Base-by-base conservation (phyloP, 345 rosid genomes). In the Eutrema yunnanense region DNA sequence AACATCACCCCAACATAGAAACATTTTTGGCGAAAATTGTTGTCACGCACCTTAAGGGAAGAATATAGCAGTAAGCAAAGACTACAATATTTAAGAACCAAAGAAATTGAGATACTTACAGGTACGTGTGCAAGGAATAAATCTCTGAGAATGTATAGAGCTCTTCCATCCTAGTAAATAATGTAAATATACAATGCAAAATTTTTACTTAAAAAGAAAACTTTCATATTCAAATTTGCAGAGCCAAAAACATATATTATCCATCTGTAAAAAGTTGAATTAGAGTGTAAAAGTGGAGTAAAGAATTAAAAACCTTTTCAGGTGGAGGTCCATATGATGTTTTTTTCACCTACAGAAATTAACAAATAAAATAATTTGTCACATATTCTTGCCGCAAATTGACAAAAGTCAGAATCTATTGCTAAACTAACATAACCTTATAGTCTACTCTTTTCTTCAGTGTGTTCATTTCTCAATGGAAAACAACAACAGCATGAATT, bases 1-100 rank as follows among this genome's bases (percentile, higher is more conserved):
- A 94, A 70, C 98, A 94, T 94, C 47, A 94, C 97, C 46, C 88
- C 96, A 73, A 89, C 98, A 83, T 94, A 94, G 53, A 89, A 76
- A 79, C 98, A 89, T 82, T 94, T 94, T 63, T 86, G 96, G 47
- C 84, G 96, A 72, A 88, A 88, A 80, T 89, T 91, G 72, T 86
- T 81, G 63, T 67, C 63, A 47, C 49, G 78, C 63, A 91, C 95
- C 98, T 91, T 60, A 49, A 66, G 49, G 54, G 32, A 60, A 32
- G 65, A 62, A 78, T 58, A 44, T 58, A 9, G 16, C 73, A 22
- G 71, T 77, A 61, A 82, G 67, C 34, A 42, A 34, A 68, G 4
- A 48, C 16, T 49, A 52, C 53, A 50, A 52, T 42, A 22, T 16
- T 71, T 22, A 48, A 16, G 27, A 30, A 76, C 37, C 62, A 49